Conservation (phyloP, 176 grass and related monocot genomes). For the Bromus sterilis region DNA sequence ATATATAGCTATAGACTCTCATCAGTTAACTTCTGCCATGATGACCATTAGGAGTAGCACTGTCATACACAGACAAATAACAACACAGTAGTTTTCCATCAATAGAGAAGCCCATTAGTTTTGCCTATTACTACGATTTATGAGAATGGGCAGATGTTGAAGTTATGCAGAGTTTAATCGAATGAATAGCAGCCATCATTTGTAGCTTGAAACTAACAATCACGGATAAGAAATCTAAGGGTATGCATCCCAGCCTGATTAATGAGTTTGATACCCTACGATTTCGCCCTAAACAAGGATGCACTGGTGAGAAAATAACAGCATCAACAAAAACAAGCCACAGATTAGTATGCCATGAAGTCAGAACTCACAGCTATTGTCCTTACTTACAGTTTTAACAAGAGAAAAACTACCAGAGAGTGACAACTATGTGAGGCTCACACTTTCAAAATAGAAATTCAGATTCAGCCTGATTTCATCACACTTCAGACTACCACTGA, state of each 20-base stretch:
- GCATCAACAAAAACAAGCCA: neutral
- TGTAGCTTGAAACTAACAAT: no score
- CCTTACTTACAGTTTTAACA: no score
- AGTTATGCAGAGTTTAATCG: neutral
- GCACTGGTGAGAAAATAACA: neutral
- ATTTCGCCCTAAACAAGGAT: neutral
- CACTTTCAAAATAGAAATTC: no score
- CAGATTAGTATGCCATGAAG: neutral
- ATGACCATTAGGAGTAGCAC: neutral
- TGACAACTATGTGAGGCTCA: no score
- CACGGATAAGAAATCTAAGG: neutral
- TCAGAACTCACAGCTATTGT: neutral
- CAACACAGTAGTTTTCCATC: neutral
- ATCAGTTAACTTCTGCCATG: neutral
- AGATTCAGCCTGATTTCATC: neutral
- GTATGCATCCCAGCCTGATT: neutral
- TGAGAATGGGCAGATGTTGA: neutral
- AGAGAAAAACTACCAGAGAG: no score
- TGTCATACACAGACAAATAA: neutral
- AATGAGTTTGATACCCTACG: neutral
- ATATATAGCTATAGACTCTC: neutral
- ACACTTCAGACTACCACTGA: neutral
- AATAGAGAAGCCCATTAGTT: neutral
- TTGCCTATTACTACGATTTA: neutral
- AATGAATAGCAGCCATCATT: neutral